A percentile compares a stretch with the other conserved stretches of the same genome.
phyloP scores from a whole-genome alignment of 2,329 filamentous ascomycete genomes.

The Colletotrichum graminicola region DNA sequence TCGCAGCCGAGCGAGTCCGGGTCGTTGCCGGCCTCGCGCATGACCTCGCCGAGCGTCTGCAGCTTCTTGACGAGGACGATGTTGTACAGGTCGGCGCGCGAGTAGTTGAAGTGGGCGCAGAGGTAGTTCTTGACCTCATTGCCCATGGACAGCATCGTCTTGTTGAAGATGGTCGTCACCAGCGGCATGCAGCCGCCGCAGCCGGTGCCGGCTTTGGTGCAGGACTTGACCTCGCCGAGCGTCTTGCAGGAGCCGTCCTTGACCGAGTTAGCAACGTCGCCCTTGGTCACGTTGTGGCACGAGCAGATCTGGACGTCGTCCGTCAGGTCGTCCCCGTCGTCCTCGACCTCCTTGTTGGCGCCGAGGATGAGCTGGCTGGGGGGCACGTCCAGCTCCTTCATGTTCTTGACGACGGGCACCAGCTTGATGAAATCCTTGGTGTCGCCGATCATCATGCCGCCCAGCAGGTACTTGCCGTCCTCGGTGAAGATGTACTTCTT shows the following conservation, averaged over 20 bases:
- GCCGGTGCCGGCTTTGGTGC: constrained; percentile 91
- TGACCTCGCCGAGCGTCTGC: constrained; percentile 78
- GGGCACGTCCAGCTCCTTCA: constrained; percentile 81
- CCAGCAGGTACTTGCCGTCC: constrained; percentile 90
- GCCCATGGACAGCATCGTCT: constrained; percentile 86
- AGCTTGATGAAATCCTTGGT: constrained; percentile 91
- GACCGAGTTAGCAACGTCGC: constrained; percentile 77
- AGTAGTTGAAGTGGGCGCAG: constrained; percentile 86
- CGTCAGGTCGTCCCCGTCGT: constrained; percentile 80
- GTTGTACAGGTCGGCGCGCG: constrained; percentile 89
- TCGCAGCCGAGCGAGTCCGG: constrained; percentile 83
- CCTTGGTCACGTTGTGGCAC: constrained; percentile 92
- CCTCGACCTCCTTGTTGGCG: constrained; percentile 78
- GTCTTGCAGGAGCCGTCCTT: constrained; percentile 86
- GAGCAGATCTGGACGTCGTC: constrained; percentile 93
- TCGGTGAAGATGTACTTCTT: constrained; percentile 94
- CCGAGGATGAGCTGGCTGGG: constrained; percentile 89
- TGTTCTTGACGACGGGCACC: constrained; percentile 86
- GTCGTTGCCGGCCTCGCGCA: constrained; percentile 81
- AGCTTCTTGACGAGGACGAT: constrained; percentile 86
- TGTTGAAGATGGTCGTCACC: constrained; percentile 90
- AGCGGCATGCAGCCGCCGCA: constrained; percentile 93
- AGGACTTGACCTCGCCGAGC: constrained; percentile 85
- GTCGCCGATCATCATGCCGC: constrained; percentile 98
- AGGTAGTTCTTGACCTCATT: constrained; percentile 89